Conservation (phyloP, 164 flowering plant species). For the Kingdonia uniflora region DNA sequence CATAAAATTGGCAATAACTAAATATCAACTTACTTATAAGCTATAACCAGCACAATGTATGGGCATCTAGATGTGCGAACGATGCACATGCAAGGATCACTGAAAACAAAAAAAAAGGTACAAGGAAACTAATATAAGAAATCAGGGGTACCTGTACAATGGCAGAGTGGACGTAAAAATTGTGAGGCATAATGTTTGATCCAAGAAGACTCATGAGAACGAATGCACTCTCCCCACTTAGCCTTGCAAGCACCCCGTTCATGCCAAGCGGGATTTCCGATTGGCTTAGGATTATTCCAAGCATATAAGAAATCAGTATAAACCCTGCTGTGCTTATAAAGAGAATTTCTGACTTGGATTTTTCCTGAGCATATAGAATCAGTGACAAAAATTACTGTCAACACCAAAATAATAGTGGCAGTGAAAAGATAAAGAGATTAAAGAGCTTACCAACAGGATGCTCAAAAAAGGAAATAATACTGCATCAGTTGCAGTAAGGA, state of each 20-base stretch:
- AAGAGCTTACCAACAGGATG: conserved; percentile 40
- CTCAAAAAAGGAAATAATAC: conserved; percentile 55
- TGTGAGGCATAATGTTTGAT: conserved; percentile 87
- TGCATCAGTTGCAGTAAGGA: conserved; percentile 54
- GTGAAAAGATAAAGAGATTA: not conserved
- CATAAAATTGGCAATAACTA: too few species aligned
- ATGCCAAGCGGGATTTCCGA: conserved; percentile 47
- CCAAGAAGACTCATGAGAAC: conserved; percentile 87
- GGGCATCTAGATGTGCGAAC: too few species aligned
- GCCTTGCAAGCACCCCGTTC: conserved; percentile 41
- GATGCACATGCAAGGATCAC: too few species aligned
- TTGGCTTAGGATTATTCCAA: conserved; percentile 58
- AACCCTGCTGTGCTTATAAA: conserved; percentile 38
- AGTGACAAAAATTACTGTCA: conserved; percentile 3
- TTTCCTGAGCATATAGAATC: conserved; percentile 35
- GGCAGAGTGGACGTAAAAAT: conserved; percentile 85
- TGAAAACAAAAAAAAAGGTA: too few species aligned
- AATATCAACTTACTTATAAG: too few species aligned
- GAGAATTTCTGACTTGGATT: conserved; percentile 32
- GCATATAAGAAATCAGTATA: conserved; percentile 34
- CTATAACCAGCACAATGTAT: too few species aligned
- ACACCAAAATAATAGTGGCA: not conserved
- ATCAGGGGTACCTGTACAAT: conserved; percentile 52
- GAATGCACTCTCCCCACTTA: conserved; percentile 72
- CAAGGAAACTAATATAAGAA: not conserved